These are phyloP conservation scores for Mucor plumbeus DNA, from an alignment of 371 early-diverging fungal genomes.

Conservation along the genomic window DNA sequence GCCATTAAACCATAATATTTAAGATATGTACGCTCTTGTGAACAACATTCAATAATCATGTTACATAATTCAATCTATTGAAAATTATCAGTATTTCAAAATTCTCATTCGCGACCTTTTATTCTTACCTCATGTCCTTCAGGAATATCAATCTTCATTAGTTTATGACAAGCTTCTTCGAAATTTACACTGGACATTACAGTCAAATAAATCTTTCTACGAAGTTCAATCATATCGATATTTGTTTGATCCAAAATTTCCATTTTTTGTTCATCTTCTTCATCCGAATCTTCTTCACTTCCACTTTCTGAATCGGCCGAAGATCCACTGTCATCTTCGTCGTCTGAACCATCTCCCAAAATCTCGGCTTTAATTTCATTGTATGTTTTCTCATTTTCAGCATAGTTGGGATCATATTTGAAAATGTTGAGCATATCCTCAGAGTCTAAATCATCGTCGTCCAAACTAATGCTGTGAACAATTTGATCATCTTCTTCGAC, in stretches of 20 bases:
- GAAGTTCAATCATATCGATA: constrained; percentile 85
- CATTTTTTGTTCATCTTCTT: constrained; percentile 55
- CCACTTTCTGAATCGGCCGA: constrained; percentile 62
- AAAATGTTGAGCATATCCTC: constrained; percentile 89
- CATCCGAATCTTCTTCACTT: constrained; percentile 39
- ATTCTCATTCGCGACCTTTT: background rate
- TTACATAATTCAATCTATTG: constrained; percentile 83
- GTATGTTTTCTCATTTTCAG: constrained; percentile 87
- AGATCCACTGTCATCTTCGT: constrained; percentile 61
- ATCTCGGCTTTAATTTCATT: constrained; percentile 84
- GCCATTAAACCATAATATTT: constrained; percentile 93
- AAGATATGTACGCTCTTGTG: constrained; percentile 94
- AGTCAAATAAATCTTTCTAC: constrained; percentile 93
- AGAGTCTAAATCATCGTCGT: constrained; percentile 84
- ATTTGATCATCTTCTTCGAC: constrained; percentile 97
- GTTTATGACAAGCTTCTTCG: constrained; percentile 96
- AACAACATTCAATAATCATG: constrained; percentile 97
- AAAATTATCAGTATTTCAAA: background rate
- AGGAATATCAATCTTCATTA: constrained; percentile 83
- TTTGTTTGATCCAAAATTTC: constrained; percentile 91
- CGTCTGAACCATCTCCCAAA: constrained; percentile 83
- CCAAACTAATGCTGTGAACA: constrained; percentile 86
- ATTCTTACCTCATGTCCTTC: constrained; percentile 78
- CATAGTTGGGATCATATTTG: constrained; percentile 81
- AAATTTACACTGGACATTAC: constrained; percentile 95